Base-by-base conservation (phyloP, 805 yeast species). In the Teunomyces pallodes region DNA sequence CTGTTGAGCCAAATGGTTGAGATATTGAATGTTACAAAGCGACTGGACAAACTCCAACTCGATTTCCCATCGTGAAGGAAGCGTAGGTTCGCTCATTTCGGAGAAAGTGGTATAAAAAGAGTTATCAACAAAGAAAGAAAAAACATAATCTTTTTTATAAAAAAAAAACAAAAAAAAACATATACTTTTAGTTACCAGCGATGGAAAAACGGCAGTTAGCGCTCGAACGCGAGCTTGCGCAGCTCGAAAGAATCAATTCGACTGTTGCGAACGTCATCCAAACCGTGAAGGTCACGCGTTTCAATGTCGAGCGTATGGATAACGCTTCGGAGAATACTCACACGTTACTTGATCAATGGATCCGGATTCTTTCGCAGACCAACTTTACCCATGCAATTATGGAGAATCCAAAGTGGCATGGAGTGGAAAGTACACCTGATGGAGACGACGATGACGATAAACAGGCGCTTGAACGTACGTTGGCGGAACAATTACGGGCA, bases 41-140 rank as follows among this genome's bases (percentile, higher is more conserved):
- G 96, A 85, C 67, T 92, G 98, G 3, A 92, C 95, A 67, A 92
- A 92, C 80, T 87, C 97, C n/a, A 88, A 74, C 57, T 88, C 96
- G 17, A 88, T 81, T 59, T 88, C 96, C 89, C 92, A 89, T 48
- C 96, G 66, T 4, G 87, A 79, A n/a, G 92, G 90, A n/a, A 81
- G 70, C 6, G 24, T 20, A 20, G 24, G 2, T 20, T 20, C 24
- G 24, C 24, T 20, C 24, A 20, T 20, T 20, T 20, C 4, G 6
- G 24, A 20, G 14, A 31, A 30, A 30, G n/a, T 12, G 13, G 8
- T 7, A 10, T n/a, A 31, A 13, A 3, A 30, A 30, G 33, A 30
- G n/a, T 12, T 6, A n/a, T 5, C 12, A 30, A 5, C 6, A 12
- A 31, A 1, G 13, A 12, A 31, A n/a, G 8, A 10, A 12, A 12